Conservation (phyloP, 1,284 basidiomycete species). For the Trametes polyzona region DNA sequence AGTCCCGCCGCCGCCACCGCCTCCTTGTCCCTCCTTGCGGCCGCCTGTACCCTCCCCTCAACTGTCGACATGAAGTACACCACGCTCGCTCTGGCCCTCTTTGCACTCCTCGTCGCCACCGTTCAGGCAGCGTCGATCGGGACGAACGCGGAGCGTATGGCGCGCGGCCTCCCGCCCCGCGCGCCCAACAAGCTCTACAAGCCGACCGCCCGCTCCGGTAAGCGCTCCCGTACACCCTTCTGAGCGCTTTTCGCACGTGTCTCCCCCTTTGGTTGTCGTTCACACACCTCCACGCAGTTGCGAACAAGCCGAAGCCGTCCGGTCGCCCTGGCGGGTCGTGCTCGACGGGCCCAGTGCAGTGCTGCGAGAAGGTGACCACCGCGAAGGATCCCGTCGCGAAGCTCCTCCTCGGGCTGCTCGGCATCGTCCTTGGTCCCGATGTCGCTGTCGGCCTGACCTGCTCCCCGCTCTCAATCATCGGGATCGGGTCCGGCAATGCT, state of each 20-base stretch:
- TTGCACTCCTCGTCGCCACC: constrained; percentile 24
- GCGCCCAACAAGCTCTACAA: constrained; percentile 21
- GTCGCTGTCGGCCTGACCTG: constrained; percentile 33
- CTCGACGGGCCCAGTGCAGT: constrained; percentile 34
- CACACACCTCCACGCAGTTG: too few relatives aligned
- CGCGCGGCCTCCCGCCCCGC: constrained; percentile 25
- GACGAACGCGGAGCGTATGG: constrained; percentile 26
- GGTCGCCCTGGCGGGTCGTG: constrained; percentile 19
- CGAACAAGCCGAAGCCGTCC: constrained; percentile 12
- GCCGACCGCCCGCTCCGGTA: constrained; percentile 9
- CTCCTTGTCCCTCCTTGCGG: constrained; percentile 16
- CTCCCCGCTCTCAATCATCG: constrained; percentile 30
- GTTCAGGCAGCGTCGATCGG: constrained; percentile 15
- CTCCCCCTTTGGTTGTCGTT: too few relatives aligned
- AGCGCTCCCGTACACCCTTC: neutral
- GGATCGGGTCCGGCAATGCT: constrained; percentile 23
- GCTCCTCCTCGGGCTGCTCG: constrained; percentile 26
- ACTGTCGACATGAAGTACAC: constrained; percentile 18
- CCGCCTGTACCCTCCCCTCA: constrained; percentile 14
- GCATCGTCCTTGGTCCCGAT: constrained; percentile 26
- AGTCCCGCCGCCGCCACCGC: too few relatives aligned
- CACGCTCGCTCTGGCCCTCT: constrained; percentile 14
- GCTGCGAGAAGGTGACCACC: constrained; percentile 29
- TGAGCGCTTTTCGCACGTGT: neutral
- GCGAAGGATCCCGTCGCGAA: constrained; percentile 10